Evolutionary conservation across 2,329 filamentous ascomycete species (phyloP), one percentile per base, ranked within the genome.

Genomic region (Aureobasidium musti): DNA sequence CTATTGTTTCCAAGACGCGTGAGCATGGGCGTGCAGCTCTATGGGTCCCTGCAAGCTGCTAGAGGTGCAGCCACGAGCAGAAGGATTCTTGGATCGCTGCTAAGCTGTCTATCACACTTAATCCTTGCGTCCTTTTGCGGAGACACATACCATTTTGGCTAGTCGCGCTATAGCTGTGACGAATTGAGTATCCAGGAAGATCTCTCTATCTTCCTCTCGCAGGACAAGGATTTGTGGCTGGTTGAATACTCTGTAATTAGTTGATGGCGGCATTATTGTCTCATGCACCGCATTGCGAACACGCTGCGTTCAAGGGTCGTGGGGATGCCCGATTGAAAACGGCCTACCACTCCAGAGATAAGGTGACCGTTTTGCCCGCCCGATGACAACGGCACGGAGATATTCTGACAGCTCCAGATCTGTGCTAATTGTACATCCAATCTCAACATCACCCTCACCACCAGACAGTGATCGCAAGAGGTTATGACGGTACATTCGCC

Each of bases 281-380:
- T 35, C 41, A 45, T 37, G 41, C 41, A 35, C 11, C n/a, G 17
- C 7, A 23, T 21, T 63, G 59, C 59, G 45, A 63, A 39, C 59
- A 37, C 23, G 30, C 21, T 49, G 43, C 59, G n/a, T 47, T 63
- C 60, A 37, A 19, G 8, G 45, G 60, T 63, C 60, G 41, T 63
- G 47, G 47, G 60, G 35, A 63, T 63, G 37, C 19, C 60, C 60
- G 47, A 53, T 63, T 7, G 19, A 43, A 28, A 63, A 63, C 59
- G 59, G 59, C 5, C 37, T 64, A 53, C 61, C 61, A 54, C 59
- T 28, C 14, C 14, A 41, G 6, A 41, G 45, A 63, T 53, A 63
- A 63, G 60, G 60, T 63, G 50, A 21, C 60, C 60, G 60, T 63
- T 63, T 37, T 37, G 53, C 60, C 60, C 60, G 60, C 26, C 49